A percentile compares a stretch with the other conserved stretches of the same genome.
phyloP scores from a whole-genome alignment of 768 basidiomycete genomes.

The Amanita polypyramis region DNA sequence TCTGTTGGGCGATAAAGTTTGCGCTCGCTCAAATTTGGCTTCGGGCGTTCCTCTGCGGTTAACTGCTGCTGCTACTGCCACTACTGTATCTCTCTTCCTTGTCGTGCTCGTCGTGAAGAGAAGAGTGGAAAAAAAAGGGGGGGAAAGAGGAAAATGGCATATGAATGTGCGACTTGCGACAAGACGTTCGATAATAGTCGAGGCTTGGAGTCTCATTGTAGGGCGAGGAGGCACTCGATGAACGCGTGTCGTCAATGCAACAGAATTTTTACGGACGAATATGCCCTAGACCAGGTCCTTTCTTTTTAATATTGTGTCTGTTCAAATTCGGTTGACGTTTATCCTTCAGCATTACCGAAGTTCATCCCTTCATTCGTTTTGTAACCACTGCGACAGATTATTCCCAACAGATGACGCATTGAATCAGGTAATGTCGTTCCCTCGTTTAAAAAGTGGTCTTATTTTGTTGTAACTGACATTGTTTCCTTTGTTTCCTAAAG shows the following conservation, averaged over 20 bases:
- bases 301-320: background rate
- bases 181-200: background rate
- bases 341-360: slow-evolving; percentile 1
- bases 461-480: background rate
- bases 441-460: background rate
- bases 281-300: background rate
- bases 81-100: too few species aligned
- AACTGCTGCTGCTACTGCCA: too few species aligned
- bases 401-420: background rate
- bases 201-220: slow-evolving; percentile 3
- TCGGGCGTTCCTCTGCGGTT: background rate
- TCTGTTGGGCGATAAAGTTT: background rate
- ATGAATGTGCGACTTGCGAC: slow-evolving; percentile 1
- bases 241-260: background rate
- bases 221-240: background rate
- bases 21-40: background rate
- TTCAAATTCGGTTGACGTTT: background rate
- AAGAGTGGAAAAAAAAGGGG: background rate
- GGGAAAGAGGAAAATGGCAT: background rate
- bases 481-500: background rate
- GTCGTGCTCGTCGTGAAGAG: background rate
- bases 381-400: background rate
- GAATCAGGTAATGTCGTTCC: background rate
- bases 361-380: background rate
- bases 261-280: slow-evolving; percentile 1